phyloP scores from a whole-genome alignment of 1,284 basidiomycete genomes.

The Ceratobasidium sp. region DNA sequence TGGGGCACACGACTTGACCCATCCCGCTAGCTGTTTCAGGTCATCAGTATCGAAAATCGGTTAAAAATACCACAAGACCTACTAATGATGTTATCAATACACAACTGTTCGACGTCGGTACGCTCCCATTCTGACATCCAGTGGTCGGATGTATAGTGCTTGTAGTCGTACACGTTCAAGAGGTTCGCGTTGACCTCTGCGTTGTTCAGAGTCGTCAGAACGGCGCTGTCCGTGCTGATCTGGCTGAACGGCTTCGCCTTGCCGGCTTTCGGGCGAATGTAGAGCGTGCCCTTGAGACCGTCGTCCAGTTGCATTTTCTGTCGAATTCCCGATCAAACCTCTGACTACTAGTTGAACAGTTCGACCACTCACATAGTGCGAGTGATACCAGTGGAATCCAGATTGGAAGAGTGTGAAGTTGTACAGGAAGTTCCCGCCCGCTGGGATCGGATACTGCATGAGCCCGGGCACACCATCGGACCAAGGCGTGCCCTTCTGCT shows the following conservation, averaged over 20 bases:
- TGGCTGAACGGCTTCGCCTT: conserved; percentile 28
- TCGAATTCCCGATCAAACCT: too few species aligned
- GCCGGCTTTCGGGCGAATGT: conserved; percentile 26
- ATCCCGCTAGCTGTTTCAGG: neutral
- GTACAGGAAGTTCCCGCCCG: neutral
- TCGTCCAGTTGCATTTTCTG: conserved; percentile 14
- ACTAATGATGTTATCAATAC: conserved; percentile 35
- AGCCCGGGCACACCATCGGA: conserved; percentile 38
- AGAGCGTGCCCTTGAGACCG: conserved; percentile 20
- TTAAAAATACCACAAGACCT: neutral
- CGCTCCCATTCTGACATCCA: conserved; percentile 27
- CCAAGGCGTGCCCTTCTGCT: conserved; percentile 35
- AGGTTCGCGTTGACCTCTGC: conserved; percentile 23
- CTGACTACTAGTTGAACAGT: neutral
- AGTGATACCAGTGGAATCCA: conserved; percentile 18
- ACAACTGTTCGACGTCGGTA: conserved; percentile 32
- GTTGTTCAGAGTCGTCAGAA: conserved; percentile 2
- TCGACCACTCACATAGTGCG: conserved; percentile 1
- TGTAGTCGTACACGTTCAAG: conserved; percentile 31
- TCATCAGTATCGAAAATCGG: too few species aligned
- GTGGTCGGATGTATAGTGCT: conserved; percentile 31
- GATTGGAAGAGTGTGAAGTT: conserved; percentile 10
- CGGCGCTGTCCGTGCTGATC: conserved; percentile 9
- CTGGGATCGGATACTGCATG: conserved; percentile 1
- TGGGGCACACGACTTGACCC: conserved; percentile 7